These are phyloP conservation scores for Amanita thiersii DNA, from an alignment of 768 basidiomycete species.

Conservation along the genomic window DNA sequence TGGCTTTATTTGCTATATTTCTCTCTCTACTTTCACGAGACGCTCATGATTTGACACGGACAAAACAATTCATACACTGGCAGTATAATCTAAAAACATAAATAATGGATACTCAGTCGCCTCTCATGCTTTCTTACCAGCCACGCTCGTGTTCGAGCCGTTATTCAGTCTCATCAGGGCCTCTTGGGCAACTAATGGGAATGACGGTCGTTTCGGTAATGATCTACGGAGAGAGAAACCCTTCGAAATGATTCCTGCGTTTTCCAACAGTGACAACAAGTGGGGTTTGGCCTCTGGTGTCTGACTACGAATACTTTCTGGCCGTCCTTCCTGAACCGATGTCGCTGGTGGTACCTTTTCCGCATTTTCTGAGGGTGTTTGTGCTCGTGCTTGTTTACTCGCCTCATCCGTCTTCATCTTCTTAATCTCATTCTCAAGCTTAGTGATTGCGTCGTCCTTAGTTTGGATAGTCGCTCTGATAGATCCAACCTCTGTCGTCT, in stretches of 20 bases:
- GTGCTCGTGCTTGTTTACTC: no score
- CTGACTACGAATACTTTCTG: slow-evolving; percentile 3
- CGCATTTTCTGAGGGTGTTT: no score
- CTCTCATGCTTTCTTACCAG: neutral
- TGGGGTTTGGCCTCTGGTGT: neutral
- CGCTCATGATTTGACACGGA: no score
- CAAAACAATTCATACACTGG: no score
- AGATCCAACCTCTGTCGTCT: neutral
- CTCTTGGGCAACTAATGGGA: slow-evolving; percentile 2
- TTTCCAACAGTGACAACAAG: neutral
- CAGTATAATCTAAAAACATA: slow-evolving; percentile 1
- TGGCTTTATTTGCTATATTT: no score
- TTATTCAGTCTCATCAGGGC: slow-evolving; percentile 2
- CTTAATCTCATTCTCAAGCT: neutral
- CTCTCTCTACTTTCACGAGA: no score
- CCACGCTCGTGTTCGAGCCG: neutral
- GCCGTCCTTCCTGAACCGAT: slow-evolving; percentile 1
- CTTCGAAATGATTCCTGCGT: neutral
- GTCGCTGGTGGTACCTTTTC: neutral
- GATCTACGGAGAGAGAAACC: neutral
- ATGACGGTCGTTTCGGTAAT: slow-evolving; percentile 1
- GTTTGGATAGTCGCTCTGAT: neutral
- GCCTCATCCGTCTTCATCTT: neutral
- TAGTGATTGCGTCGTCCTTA: slow-evolving; percentile 1
- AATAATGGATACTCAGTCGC: neutral